Percentiles rank a stretch among this genome's conserved stretches.
These are phyloP conservation scores for Hygrophila difformis DNA, from an alignment of 257 asterid genomes.

Conservation along the genomic window DNA sequence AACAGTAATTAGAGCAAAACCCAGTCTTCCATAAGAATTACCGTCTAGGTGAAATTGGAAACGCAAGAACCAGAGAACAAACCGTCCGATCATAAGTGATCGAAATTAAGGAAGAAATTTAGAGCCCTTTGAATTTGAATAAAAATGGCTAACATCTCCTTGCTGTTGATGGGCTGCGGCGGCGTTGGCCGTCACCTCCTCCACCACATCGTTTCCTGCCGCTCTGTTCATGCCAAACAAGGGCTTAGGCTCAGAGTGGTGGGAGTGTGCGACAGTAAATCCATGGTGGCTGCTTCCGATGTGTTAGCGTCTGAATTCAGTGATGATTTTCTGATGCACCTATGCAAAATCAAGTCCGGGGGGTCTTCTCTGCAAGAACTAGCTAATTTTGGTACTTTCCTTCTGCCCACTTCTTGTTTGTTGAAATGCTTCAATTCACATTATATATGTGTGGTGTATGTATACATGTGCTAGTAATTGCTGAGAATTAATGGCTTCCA, in stretches of 20 bases:
- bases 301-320: constrained; percentile 43
- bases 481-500: no score
- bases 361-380: constrained; percentile 52
- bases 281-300: constrained; percentile 49
- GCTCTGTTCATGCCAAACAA: constrained; percentile 61
- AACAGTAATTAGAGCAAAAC: no score
- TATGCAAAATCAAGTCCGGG: constrained; percentile 54
- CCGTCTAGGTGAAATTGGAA: no score
- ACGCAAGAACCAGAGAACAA: no score
- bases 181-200: constrained; percentile 93
- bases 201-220: constrained; percentile 71
- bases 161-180: constrained; percentile 84
- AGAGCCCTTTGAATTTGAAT: no score
- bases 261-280: constrained; percentile 81
- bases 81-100: no score
- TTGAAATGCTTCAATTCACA: constrained; percentile 5
- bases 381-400: constrained; percentile 37
- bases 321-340: constrained; percentile 48
- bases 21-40: no score
- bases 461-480: no score
- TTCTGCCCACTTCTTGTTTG: constrained; percentile 6
- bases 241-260: constrained; percentile 68
- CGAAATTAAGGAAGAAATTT: no score
- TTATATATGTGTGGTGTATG: background rate
- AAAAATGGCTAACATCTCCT: constrained; percentile 45